Evolutionary conservation across 176 grass and related monocot species (phyloP).

Genomic region (Aegilops longissima): DNA sequence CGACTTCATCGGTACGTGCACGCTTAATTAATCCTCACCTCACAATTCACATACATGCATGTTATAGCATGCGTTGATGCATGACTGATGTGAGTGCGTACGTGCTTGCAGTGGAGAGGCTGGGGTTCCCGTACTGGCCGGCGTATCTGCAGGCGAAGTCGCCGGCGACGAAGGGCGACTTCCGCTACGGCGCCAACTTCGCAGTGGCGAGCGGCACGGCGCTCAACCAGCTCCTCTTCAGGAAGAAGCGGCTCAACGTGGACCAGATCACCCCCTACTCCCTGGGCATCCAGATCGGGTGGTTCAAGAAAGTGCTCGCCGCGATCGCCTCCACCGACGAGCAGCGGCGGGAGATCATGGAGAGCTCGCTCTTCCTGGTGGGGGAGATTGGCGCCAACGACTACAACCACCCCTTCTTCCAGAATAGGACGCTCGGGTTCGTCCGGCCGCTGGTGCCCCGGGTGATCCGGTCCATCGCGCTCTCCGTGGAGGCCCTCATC

Average conservation of each 20-base stretch:
- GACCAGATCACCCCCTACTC: slow-evolving; percentile 53
- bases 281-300: slow-evolving; percentile 52
- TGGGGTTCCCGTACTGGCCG: slow-evolving; percentile 40
- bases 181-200: slow-evolving; percentile 68
- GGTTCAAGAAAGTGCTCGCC: slow-evolving; percentile 57
- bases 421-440: slow-evolving; percentile 26
- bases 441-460: slow-evolving; percentile 40
- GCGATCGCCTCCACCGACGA: slow-evolving; percentile 25
- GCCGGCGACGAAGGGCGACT: slow-evolving; percentile 32
- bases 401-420: slow-evolving; percentile 72
- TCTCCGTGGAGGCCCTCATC: slow-evolving; percentile 29
- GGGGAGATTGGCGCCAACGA: slow-evolving; percentile 78
- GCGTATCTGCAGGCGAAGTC: slow-evolving; percentile 53
- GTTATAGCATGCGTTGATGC: too few relatives aligned
- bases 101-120: slow-evolving; percentile 51
- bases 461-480: slow-evolving; percentile 31
- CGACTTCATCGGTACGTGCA: slow-evolving; percentile 59
- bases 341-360: slow-evolving; percentile 10
- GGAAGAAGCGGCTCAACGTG: slow-evolving; percentile 43
- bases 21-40: background rate
- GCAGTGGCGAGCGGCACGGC: slow-evolving; percentile 73
- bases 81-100: background rate
- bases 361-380: slow-evolving; percentile 56
- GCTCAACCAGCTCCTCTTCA: slow-evolving; percentile 55
- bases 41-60: background rate